phyloP scores from a whole-genome alignment of 805 yeast genomes.

The Ogataea nitratoaversa region DNA sequence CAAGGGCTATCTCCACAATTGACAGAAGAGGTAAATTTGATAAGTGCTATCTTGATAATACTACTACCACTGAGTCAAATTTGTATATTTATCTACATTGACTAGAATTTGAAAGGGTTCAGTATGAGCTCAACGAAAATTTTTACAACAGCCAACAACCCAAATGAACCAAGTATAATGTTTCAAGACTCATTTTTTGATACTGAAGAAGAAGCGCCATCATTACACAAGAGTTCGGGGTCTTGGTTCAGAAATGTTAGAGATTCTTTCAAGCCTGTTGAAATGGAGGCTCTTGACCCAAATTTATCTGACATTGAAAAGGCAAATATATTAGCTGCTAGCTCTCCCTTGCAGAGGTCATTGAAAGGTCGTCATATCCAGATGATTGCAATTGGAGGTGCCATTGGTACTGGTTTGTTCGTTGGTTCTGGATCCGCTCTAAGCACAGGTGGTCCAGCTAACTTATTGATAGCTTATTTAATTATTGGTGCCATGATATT shows the following conservation, averaged over 20 bases:
- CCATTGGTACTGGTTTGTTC: constrained; percentile 73
- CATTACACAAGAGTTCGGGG: too few relatives aligned
- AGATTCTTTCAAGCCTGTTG: constrained; percentile 20
- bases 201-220: neutral
- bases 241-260: constrained; percentile 9
- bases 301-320: constrained; percentile 34
- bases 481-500: constrained; percentile 53
- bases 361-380: constrained; percentile 60
- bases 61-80: too few relatives aligned
- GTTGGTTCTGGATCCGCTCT: constrained; percentile 62
- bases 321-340: constrained; percentile 39
- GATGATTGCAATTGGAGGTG: constrained; percentile 75
- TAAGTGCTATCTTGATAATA: too few relatives aligned
- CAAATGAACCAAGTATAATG: neutral
- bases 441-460: constrained; percentile 63
- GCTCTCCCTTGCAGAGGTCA: constrained; percentile 41
- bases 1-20: neutral
- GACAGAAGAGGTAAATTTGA: too few relatives aligned
- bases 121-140: too few relatives aligned
- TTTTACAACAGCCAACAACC: neutral
- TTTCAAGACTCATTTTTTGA: neutral
- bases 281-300: constrained; percentile 34
- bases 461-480: constrained; percentile 50
- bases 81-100: too few relatives aligned
- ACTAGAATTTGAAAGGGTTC: too few relatives aligned